Evolutionary conservation across 2,329 filamentous ascomycete species (phyloP).

Genomic region (Sclerotinia subarctica): DNA sequence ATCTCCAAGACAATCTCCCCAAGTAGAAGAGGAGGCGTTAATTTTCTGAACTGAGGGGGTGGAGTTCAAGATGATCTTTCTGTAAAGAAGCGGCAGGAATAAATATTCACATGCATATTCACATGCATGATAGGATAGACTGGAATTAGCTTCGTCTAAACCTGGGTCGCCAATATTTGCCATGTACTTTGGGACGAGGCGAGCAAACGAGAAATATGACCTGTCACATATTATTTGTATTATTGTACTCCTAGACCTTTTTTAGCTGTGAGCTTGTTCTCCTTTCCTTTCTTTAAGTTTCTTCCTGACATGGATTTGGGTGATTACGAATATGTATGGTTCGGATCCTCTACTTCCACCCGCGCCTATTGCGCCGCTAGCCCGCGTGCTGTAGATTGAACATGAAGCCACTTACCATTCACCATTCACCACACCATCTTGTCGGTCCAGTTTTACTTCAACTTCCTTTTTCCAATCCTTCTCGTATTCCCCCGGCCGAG

Average conservation of each 20-base stretch:
- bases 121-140: no score
- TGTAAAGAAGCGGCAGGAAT: no score
- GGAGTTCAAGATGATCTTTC: no score
- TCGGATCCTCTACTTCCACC: not conserved
- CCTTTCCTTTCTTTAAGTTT: not conserved
- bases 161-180: constrained; percentile 5
- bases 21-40: no score
- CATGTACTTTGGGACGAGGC: constrained; percentile 1
- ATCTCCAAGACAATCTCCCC: constrained; percentile 4
- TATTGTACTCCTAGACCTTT: not conserved
- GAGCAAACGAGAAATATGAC: constrained; percentile 4
- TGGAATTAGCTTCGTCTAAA: not conserved
- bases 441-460: constrained; percentile 1
- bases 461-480: not conserved
- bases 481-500: constrained; percentile 17
- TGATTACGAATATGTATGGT: not conserved
- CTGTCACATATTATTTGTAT: not conserved
- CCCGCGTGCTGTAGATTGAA: not conserved
- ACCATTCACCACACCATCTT: not conserved
- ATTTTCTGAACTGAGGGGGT: no score
- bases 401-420: not conserved
- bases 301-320: not conserved
- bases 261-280: not conserved
- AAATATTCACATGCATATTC: no score
- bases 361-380: constrained; percentile 4